Percentiles rank a stretch among this genome's conserved stretches.
Evolutionary conservation across 257 asterid species (phyloP).

Genomic region (Rubia yunnanensis): DNA sequence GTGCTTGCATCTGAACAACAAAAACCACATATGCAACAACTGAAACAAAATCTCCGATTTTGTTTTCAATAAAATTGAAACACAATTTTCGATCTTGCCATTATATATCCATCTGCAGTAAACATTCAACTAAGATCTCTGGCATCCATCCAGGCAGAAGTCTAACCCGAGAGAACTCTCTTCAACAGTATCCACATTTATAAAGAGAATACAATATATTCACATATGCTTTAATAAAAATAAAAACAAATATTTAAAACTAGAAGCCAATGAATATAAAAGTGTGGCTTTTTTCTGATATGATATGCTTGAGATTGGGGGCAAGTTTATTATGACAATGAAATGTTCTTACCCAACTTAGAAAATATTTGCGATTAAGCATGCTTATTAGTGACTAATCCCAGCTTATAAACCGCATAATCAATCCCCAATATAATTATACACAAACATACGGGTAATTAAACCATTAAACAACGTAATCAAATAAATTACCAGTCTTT

Average conservation of each 20-base stretch:
- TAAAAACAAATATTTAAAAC: too few relatives aligned
- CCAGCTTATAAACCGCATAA: neutral
- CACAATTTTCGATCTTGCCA: neutral
- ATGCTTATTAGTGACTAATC: neutral
- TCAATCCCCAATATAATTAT: neutral
- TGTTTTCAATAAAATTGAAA: neutral
- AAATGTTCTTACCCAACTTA: neutral
- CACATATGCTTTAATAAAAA: too few relatives aligned
- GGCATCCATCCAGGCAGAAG: neutral
- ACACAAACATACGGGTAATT: neutral
- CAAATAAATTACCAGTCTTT: conserved; percentile 39
- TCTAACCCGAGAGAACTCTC: too few relatives aligned
- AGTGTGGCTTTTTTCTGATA: neutral
- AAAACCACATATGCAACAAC: neutral
- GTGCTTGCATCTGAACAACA: neutral
- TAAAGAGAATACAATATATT: neutral
- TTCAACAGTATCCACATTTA: neutral
- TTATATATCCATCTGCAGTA: neutral
- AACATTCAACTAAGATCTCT: neutral
- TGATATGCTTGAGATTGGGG: neutral
- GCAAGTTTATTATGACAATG: neutral
- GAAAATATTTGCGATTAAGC: neutral
- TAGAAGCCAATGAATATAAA: neutral
- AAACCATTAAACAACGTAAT: neutral
- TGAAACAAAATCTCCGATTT: too few relatives aligned